Evolutionary conservation across 2,329 filamentous ascomycete genomes (phyloP).

Genomic region (Cryphonectria japonica): DNA sequence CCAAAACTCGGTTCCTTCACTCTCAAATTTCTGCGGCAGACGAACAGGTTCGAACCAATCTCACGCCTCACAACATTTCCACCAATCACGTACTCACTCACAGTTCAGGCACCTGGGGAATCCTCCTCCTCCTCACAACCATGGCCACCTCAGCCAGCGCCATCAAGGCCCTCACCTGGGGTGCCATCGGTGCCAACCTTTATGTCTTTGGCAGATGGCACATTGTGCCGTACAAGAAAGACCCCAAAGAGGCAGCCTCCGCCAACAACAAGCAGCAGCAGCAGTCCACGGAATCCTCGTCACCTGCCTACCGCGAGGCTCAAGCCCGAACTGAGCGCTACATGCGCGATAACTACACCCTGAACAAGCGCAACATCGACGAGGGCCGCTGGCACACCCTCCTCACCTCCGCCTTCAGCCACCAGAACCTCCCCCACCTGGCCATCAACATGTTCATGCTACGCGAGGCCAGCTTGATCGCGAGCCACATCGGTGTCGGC

Average conservation of each 20-base stretch:
- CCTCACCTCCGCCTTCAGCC: conserved; percentile 33
- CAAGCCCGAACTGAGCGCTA: conserved; percentile 4
- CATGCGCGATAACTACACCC: conserved; percentile 33
- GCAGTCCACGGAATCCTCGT: not conserved
- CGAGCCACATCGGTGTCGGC: conserved; percentile 28
- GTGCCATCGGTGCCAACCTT: conserved; percentile 28
- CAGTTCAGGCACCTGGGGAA: not conserved
- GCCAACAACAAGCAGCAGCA: not conserved
- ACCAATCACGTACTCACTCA: conserved; percentile 13
- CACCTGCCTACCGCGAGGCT: conserved; percentile 7
- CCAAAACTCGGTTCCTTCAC: too few species aligned
- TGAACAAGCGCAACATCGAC: conserved; percentile 30
- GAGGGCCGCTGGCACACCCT: conserved; percentile 35
- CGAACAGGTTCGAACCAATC: not conserved
- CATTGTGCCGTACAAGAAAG: not conserved
- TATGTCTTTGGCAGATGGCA: conserved; percentile 24
- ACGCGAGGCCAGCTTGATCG: conserved; percentile 23
- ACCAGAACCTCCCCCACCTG: conserved; percentile 30
- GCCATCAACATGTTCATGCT: conserved; percentile 34
- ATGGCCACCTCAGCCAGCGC: conserved; percentile 3
- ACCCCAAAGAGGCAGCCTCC: not conserved
- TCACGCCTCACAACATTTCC: not conserved
- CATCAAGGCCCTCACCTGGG: conserved; percentile 27
- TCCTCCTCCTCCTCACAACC: not conserved
- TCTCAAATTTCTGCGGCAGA: not conserved